Evolutionary conservation across 805 yeast species (phyloP), one percentile per base, ranked within the genome.

Genomic region (Yarrowia osloensis): DNA sequence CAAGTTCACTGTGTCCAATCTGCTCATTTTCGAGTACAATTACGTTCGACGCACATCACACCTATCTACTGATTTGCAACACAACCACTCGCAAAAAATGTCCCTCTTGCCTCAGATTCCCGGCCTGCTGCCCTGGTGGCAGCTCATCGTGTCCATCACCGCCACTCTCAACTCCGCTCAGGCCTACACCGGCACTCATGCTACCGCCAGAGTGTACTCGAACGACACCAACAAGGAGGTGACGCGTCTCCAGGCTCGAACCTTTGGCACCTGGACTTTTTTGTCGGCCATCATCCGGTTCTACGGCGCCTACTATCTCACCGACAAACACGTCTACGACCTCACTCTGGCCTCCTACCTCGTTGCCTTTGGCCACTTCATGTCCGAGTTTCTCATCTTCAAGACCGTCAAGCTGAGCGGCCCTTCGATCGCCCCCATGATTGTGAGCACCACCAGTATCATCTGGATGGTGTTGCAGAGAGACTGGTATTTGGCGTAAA

Each of bases 251-350:
- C 86, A 95, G 72, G 97, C 97, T n/a, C 85, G 99, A 73, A 94
- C 99, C 0, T 95, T 95, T 77, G 99, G 99, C 37, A 95, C 99
- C 0, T 95, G 99, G 99, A 95, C 99, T 0, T 81, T 93, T 44
- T 83, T 93, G 72, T 87, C 97, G 2, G 85, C 97, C 1, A 81
- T 94, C 33, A 88, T 95, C 57, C 86, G 99, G 75, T 82, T 88
- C 70, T 91, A 90, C 76, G 97, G 96, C 67, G 96, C 98, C 15
- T 89, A 88, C 78, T 81, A 89, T 74, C 80, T 90, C 68, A 80
- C 81, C 66, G 86, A 87, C 71, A 85, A 86, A 26, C 89, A 87
- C 70, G 85, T 93, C 65, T 95, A 86, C 77, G 86, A 89, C 72
- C 81, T 95, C 71, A 88, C 93, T 21, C 84, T 90, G 72, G 88